Evolutionary conservation across 2,329 filamentous ascomycete genomes (phyloP).

Genomic region (Fusarium papillatum): DNA sequence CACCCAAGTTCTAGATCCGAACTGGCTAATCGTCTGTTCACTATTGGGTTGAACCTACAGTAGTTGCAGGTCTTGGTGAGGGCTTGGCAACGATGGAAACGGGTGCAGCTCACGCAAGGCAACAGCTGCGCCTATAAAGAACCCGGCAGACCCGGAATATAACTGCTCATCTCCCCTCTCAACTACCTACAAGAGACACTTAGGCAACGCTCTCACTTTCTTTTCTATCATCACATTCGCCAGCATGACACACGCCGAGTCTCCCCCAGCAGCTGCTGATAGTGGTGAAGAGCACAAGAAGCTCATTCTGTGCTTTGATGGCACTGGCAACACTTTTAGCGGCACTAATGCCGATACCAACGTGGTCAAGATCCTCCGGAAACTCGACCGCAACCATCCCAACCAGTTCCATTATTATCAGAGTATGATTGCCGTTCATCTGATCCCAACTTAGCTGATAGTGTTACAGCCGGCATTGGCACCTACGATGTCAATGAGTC

Average conservation of each 20-base stretch:
- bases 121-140: neutral
- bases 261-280: neutral
- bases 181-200: neutral
- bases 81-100: neutral
- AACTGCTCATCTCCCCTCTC: neutral
- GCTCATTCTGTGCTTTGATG: constrained; percentile 63
- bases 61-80: neutral
- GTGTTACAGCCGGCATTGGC: constrained; percentile 58
- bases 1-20: neutral
- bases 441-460: neutral
- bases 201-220: neutral
- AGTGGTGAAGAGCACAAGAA: constrained; percentile 44
- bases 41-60: neutral
- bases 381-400: constrained; percentile 59
- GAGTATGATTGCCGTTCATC: constrained; percentile 45
- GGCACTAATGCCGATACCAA: constrained; percentile 65
- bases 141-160: neutral
- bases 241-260: neutral
- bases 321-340: constrained; percentile 61
- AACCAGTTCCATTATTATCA: constrained; percentile 65
- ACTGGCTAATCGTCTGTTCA: neutral
- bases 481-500: constrained; percentile 61
- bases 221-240: neutral
- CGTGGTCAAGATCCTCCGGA: constrained; percentile 63
- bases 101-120: neutral